Evolutionary conservation across 2,329 filamentous ascomycete genomes (phyloP).

Genomic region (Calonectria pauciramosa): DNA sequence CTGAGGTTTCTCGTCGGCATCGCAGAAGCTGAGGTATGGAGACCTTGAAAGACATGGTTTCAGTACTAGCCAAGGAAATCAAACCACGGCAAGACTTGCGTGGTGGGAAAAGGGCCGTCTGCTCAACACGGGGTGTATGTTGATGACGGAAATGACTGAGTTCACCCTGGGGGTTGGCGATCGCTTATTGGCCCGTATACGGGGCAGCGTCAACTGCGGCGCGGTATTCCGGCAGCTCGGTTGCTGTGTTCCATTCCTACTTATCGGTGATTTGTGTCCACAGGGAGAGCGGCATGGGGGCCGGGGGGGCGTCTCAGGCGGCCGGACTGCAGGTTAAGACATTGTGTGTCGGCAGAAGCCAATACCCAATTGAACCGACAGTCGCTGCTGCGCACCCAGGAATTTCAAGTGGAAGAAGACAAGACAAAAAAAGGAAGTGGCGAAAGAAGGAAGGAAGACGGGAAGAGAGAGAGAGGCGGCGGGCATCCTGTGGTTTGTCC

Average conservation of each 20-base stretch:
- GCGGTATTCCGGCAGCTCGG: background rate
- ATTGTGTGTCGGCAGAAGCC: background rate
- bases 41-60: background rate
- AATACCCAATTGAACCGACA: background rate
- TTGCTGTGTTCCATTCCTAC: background rate
- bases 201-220: background rate
- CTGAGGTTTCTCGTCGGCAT: background rate
- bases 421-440: background rate
- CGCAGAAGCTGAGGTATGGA: background rate
- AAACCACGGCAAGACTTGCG: background rate
- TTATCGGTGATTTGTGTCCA: background rate
- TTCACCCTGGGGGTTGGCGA: background rate
- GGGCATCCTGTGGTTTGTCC: too few species aligned
- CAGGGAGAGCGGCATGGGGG: slow-evolving; percentile 5
- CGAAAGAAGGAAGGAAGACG: background rate
- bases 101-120: background rate
- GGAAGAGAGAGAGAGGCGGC: background rate
- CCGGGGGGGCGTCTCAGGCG: background rate
- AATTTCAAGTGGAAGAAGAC: background rate
- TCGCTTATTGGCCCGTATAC: background rate
- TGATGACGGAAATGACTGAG: background rate
- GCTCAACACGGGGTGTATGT: background rate
- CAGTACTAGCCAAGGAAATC: background rate
- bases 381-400: background rate
- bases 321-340: slow-evolving; percentile 7